These are phyloP conservation scores for Pseudogymnoascus sp. DNA, from an alignment of 2,329 filamentous ascomycete species.

Conservation along the genomic window DNA sequence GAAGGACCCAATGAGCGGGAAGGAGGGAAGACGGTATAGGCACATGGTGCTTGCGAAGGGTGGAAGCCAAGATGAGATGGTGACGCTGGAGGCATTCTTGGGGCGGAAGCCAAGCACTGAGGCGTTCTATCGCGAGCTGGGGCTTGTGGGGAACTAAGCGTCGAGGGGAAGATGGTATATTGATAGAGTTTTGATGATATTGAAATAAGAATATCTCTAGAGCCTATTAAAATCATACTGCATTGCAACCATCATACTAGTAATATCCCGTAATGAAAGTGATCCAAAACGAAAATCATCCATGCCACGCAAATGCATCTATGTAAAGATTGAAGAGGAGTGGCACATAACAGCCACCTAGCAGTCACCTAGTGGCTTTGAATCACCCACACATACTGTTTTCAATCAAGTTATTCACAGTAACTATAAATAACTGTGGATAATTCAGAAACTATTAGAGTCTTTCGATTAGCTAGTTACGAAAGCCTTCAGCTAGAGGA, in stretches of 20 bases:
- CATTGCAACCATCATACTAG: background rate
- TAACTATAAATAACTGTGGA: no score
- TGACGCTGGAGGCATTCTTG: conserved; percentile 68
- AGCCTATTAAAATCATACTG: background rate
- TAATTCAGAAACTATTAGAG: no score
- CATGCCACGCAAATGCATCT: background rate
- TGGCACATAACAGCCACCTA: no score
- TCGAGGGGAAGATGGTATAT: background rate
- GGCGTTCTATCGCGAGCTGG: conserved; percentile 73
- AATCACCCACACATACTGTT: no score
- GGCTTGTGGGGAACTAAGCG: conserved; percentile 29
- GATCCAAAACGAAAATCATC: background rate
- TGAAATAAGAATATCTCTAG: background rate
- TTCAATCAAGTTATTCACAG: no score
- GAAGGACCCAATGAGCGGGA: conserved; percentile 66
- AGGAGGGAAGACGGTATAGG: conserved; percentile 66
- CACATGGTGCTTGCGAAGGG: conserved; percentile 72
- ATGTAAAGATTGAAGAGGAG: background rate
- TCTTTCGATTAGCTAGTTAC: no score
- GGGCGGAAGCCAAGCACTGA: conserved; percentile 69
- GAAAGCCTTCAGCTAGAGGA: no score
- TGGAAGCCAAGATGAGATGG: conserved; percentile 73
- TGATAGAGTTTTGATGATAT: background rate
- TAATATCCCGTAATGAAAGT: background rate
- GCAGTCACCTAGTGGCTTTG: no score